Conservation (phyloP, 2,329 filamentous ascomycete genomes). For the Ceratocystis alfenasii region DNA sequence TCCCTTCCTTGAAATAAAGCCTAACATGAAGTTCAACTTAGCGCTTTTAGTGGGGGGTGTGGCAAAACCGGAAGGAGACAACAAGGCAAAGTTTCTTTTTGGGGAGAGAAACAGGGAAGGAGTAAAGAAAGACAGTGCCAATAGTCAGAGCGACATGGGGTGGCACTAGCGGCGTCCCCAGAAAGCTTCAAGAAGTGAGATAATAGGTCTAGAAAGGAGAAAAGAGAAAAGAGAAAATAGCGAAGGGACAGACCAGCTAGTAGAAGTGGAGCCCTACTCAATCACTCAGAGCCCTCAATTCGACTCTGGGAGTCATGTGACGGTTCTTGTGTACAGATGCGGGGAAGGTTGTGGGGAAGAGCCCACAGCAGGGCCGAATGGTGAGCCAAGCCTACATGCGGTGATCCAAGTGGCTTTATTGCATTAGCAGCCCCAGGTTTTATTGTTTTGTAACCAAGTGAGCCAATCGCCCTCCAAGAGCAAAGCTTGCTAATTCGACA, state of each 20-base stretch:
- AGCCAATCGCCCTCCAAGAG: background rate
- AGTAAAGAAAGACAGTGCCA: background rate
- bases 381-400: background rate
- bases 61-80: background rate
- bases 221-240: background rate
- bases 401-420: background rate
- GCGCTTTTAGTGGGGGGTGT: background rate
- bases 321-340: slow-evolving; percentile 6
- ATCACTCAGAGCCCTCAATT: background rate
- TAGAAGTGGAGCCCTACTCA: background rate
- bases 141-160: background rate
- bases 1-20: background rate
- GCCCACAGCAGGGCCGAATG: slow-evolving; percentile 8
- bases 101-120: background rate
- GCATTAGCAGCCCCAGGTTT: background rate
- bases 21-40: background rate
- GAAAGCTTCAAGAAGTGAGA: background rate
- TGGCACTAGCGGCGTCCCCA: background rate
- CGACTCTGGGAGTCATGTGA: background rate
- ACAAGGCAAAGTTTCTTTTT: slow-evolving; percentile 3
- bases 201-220: background rate
- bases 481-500: background rate
- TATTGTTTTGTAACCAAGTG: too few species aligned
- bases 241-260: background rate
- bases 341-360: slow-evolving; percentile 2